These are phyloP conservation scores for Trifolium fragiferum DNA, from an alignment of 306 rosid species.

Conservation along the genomic window DNA sequence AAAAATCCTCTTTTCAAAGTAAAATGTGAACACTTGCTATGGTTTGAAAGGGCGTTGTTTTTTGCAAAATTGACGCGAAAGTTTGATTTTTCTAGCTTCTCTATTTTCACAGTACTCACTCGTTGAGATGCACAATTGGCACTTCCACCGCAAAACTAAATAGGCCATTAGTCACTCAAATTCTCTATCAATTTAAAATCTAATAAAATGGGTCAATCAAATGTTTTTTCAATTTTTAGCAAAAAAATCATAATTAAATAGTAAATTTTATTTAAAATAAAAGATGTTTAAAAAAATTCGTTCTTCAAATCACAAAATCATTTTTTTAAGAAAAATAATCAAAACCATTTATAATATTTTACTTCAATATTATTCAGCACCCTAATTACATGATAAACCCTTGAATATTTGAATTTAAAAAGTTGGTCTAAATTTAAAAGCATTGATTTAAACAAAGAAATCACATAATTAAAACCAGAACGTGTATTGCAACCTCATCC, in stretches of 20 bases:
- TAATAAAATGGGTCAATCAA: neutral
- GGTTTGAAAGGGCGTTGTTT: no score
- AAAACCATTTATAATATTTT: neutral
- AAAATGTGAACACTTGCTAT: neutral
- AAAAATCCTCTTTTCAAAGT: neutral
- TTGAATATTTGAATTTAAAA: neutral
- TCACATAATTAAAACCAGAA: neutral
- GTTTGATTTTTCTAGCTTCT: no score
- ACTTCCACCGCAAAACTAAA: no score
- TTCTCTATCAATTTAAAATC: neutral
- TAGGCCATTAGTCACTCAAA: neutral
- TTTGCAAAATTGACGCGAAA: no score
- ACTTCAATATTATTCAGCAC: neutral
- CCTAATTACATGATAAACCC: neutral
- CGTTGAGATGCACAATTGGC: no score
- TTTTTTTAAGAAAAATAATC: no score
- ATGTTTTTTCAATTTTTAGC: neutral
- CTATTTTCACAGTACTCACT: no score
- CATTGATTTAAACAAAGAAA: no score
- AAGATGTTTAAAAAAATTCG: neutral
- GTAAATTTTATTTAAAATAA: neutral
- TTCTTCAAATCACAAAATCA: neutral
- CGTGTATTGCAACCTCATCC: neutral
- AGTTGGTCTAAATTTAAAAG: neutral
- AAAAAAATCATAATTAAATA: neutral